These are phyloP conservation scores for Phytophthora palmivora DNA, from an alignment of 352 stramenopile species.

Conservation along the genomic window DNA sequence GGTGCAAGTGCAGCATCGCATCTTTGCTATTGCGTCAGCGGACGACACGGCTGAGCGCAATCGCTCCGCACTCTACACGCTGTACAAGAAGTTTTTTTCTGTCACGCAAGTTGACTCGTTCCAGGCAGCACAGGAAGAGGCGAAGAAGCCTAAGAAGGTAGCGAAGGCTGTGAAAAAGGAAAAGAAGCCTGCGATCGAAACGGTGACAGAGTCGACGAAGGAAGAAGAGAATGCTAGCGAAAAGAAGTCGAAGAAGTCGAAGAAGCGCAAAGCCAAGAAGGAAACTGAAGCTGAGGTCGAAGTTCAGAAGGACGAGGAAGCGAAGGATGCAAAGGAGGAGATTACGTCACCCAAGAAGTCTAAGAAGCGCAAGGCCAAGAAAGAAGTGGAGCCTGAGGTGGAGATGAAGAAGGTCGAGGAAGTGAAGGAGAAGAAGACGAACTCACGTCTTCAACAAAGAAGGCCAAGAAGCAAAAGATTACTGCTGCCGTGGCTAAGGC, in stretches of 20 bases:
- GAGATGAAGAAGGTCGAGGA: constrained; percentile 46
- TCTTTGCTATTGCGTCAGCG: constrained; percentile 79
- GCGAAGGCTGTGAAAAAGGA: constrained; percentile 42
- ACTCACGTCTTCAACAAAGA: constrained; percentile 33
- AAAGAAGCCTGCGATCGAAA: constrained; percentile 14
- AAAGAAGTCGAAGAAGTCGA: constrained; percentile 61
- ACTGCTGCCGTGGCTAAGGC: constrained; percentile 21
- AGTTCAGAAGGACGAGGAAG: constrained; percentile 44
- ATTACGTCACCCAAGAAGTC: constrained; percentile 40
- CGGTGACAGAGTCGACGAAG: constrained; percentile 10
- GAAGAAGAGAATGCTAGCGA: constrained; percentile 26
- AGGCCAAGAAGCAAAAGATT: constrained; percentile 49
- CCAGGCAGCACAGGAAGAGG: constrained; percentile 56
- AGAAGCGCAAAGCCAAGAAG: constrained; percentile 49
- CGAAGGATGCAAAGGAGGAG: constrained; percentile 13
- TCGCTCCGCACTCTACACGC: constrained; percentile 74
- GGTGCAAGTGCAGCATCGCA: constrained; percentile 74
- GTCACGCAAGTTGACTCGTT: constrained; percentile 82
- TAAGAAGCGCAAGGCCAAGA: constrained; percentile 26
- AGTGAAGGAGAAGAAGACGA: constrained; percentile 16
- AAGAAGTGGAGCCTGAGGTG: constrained; percentile 31
- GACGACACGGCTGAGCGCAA: constrained; percentile 84
- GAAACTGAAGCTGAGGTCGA: constrained; percentile 28
- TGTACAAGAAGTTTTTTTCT: constrained; percentile 79
- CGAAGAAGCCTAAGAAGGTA: constrained; percentile 38